Conservation (phyloP, 331 rosid genomes). For the Saraca asoca region DNA sequence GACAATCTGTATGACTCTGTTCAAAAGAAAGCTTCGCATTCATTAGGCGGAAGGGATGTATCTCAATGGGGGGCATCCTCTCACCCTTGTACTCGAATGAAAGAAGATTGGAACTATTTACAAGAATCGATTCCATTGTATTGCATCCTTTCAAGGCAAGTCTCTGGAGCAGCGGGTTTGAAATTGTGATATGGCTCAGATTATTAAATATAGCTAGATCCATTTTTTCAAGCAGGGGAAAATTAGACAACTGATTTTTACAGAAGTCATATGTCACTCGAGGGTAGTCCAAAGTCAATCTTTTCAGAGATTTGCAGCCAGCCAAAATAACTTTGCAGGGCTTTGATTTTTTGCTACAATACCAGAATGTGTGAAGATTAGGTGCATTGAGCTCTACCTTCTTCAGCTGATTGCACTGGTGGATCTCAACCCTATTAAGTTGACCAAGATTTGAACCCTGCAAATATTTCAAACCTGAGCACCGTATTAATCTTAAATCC, state of each 20-base stretch:
- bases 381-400: conserved; percentile 44
- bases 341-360: conserved; percentile 38
- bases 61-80: conserved; percentile 36
- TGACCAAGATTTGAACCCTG: conserved; percentile 33
- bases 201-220: conserved; percentile 38
- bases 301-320: conserved; percentile 51
- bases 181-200: conserved; percentile 32
- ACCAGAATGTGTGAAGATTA: conserved; percentile 60
- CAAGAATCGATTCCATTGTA: conserved; percentile 19
- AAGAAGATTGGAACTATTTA: conserved; percentile 47
- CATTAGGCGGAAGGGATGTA: conserved; percentile 31
- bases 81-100: conserved; percentile 56
- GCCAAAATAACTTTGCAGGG: conserved; percentile 48
- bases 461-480: conserved; percentile 47
- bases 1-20: neutral
- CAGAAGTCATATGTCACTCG: conserved; percentile 44
- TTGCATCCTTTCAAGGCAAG: conserved; percentile 55
- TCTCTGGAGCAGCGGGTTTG: conserved; percentile 39
- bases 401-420: conserved; percentile 44
- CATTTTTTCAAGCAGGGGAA: conserved; percentile 60
- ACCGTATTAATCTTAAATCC: conserved; percentile 48
- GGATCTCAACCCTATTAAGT: conserved; percentile 50
- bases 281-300: conserved; percentile 53
- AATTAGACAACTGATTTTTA: conserved; percentile 31
- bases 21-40: conserved; percentile 50